Evolutionary conservation across 352 stramenopile genomes (phyloP), one percentile per base, ranked within the genome.

Genomic region (Phytophthora vignae): DNA sequence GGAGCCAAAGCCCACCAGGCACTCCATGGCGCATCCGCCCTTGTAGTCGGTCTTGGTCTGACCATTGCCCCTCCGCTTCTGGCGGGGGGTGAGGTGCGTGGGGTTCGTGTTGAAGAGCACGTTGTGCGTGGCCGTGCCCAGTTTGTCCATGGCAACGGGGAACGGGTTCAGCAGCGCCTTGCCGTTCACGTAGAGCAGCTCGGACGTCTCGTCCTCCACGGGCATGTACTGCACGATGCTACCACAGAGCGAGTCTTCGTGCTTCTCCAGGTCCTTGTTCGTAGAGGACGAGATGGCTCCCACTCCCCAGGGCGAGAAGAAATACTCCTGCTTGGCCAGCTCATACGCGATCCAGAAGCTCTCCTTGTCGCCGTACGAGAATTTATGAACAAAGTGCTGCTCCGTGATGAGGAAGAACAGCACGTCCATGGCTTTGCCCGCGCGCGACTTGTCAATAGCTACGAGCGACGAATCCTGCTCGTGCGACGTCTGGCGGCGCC

Each of bases 391-490:
- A 52, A 84, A 84, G 22, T 74, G 79, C 49, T 79, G 62, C 19
- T 77, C 55, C 1, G 76, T 84, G 62, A 88, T 86, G 33, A 91
- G 69, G 60, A 77, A 87, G 68, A 80, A 85, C 49, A 89, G 69
- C 44, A 87, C 56, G 19, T 87, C 60, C 60, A 87, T 63, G 3
- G 77, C 77, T 31, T 74, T 54, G 0, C 78, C 79, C 0, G 74
- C 64, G 3, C 71, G 63, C 1, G 71, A 52, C 68, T 90, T 90
- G 63, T 89, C 77, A 36, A 90, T 78, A 2, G 67, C 63, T 12
- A 90, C 78, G 9, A 90, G 69, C 0, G 83, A 90, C 48, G 83
- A 90, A 49, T 90, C 83, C 71, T 84, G 74, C 54, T 90, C 83
- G 54, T 88, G 81, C n/a, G 71, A 81, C 21, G 72, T 78, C 53